A percentile compares a stretch with the other conserved stretches of the same genome.
Conservation (phyloP, 192 early-diverging fungal genomes). For the Linnemannia hyalina region DNA sequence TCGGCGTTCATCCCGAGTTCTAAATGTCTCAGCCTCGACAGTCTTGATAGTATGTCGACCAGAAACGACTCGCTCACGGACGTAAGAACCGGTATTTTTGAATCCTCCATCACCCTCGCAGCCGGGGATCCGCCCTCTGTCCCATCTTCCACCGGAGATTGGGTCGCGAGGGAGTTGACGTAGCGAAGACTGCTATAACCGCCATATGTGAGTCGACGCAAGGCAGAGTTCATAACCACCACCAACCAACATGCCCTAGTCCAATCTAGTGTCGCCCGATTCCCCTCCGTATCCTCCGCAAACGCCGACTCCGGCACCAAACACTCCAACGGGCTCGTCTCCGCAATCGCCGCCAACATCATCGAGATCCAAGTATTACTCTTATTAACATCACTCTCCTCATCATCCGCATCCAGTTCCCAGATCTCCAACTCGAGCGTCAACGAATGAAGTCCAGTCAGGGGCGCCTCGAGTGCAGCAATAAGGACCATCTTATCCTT, state of each 20-base stretch:
- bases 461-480: neutral
- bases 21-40: neutral
- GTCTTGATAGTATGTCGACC: neutral
- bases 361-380: neutral
- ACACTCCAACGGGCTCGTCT: neutral
- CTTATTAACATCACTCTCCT: neutral
- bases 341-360: neutral
- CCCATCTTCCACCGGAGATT: neutral
- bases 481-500: constrained; percentile 1
- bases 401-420: neutral
- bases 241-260: neutral
- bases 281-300: neutral
- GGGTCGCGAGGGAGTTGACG: neutral
- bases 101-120: neutral
- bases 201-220: neutral
- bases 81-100: neutral
- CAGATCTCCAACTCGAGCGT: neutral
- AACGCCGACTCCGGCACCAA: neutral
- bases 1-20: neutral
- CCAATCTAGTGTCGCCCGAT: neutral
- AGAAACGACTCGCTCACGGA: neutral
- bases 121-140: neutral
- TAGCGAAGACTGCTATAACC: neutral
- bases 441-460: neutral
- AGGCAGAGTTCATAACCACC: neutral